Conservation (phyloP, 139 green algal species). For the Chlorella sp. region DNA sequence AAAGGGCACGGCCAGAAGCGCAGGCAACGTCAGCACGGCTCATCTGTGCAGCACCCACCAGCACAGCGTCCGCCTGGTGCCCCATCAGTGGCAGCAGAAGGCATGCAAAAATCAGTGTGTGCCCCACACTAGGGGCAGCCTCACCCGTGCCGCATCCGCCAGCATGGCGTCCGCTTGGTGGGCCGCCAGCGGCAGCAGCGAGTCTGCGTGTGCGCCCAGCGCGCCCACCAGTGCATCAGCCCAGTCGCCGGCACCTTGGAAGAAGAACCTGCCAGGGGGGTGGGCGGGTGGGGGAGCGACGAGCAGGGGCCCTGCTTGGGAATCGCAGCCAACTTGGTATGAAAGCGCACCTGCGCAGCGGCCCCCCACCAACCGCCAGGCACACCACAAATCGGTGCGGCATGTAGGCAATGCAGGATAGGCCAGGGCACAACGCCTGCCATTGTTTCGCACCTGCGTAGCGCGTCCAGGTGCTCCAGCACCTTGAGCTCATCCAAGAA, state of each 20-base stretch:
- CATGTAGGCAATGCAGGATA: too few relatives aligned
- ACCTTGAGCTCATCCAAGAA: slow-evolving; percentile 39
- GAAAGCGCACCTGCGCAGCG: too few relatives aligned
- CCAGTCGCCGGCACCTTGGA: slow-evolving; percentile 37
- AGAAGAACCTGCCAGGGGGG: slow-evolving; percentile 17
- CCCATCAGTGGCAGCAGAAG: too few relatives aligned
- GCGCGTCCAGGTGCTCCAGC: slow-evolving; percentile 31
- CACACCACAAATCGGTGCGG: too few relatives aligned
- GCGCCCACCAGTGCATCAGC: slow-evolving; percentile 6
- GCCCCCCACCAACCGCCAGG: neutral
- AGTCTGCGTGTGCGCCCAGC: neutral
- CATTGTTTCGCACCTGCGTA: neutral
- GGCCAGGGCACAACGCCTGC: too few relatives aligned
- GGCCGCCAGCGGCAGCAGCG: neutral
- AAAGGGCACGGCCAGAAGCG: neutral
- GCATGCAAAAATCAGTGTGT: too few relatives aligned
- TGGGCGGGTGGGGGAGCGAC: neutral
- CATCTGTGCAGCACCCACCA: neutral
- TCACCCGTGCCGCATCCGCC: neutral
- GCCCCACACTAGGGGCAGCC: too few relatives aligned
- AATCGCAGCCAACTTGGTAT: neutral
- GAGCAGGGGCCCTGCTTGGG: neutral
- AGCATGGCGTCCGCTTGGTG: slow-evolving; percentile 9
- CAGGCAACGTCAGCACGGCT: neutral
- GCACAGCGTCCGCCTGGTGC: neutral